Evolutionary conservation across 495 filamentous ascomycete genomes (phyloP), one percentile per base, ranked within the genome.

Genomic region (Ramalina intermedia): DNA sequence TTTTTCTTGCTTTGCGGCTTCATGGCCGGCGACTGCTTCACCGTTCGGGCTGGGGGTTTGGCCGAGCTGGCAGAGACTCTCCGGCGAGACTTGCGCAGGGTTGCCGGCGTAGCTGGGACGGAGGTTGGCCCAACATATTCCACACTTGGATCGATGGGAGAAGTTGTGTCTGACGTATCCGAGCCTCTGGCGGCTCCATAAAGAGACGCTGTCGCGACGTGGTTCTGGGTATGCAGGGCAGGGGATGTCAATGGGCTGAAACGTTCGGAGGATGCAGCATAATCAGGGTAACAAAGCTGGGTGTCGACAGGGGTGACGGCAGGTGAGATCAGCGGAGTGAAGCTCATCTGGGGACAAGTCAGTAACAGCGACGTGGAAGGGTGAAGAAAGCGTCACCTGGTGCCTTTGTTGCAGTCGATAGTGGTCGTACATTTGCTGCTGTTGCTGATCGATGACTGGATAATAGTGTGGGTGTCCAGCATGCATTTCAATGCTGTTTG

Each of bases 241-340:
- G 91, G 91, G 21, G 91, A 96, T 1, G 84, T 93, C 40, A 98
- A 69, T 5, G 91, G 91, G 55, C 87, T 96, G 59, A 96, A 94
- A 62, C 91, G 89, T 39, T 87, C 85, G n/a, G 83, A 80, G 9
- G 84, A 83, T 12, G 87, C 78, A 12, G 82, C 79, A 60, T 86
- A 96, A 50, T 88, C 85, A 11, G 80, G 77, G 39, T 88, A 77
- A 40, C 79, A 72, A 62, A 93, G 94, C 59, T 87, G 83, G 29
- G 77, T 74, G 53, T 95, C 89, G 41, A 91, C 73, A 24, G 91
- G 90, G 9, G 90, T 94, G 57, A 96, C 90, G 3, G 88, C 90
- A 17, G 91, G 91, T 33, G 91, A 96, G 7, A 94, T 85, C 26
- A 98, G 77, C 8, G 91, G 91, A 6, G 91, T 98, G 63, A 95